phyloP scores from a whole-genome alignment of 345 rosid species.

The Eucalyptus pauciflora region DNA sequence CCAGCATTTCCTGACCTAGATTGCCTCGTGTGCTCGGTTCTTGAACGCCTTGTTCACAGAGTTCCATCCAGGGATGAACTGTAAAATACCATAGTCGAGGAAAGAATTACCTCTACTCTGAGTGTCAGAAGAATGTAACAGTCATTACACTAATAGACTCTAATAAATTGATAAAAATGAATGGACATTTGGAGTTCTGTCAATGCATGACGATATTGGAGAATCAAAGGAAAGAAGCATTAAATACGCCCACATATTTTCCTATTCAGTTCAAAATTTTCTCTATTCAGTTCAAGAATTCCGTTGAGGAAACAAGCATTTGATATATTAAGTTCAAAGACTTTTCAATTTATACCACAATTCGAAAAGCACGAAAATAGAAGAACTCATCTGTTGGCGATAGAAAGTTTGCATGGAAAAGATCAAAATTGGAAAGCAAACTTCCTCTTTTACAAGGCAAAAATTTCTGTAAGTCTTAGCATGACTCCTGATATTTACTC shows the following conservation, averaged over 20 bases:
- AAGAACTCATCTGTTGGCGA: neutral
- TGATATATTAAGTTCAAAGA: too few species aligned
- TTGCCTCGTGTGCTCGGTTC: slow-evolving; percentile 17
- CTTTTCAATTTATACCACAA: neutral
- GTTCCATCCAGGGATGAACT: slow-evolving; percentile 74
- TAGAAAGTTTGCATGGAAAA: neutral
- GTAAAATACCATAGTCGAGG: slow-evolving; percentile 1
- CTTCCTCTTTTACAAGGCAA: neutral
- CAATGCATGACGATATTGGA: neutral
- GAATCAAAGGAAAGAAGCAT: neutral
- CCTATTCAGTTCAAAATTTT: neutral
- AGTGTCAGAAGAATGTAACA: neutral
- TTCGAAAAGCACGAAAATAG: neutral
- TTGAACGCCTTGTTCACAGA: slow-evolving; percentile 15
- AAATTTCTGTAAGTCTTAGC: neutral
- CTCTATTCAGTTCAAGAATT: neutral
- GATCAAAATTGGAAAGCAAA: neutral
- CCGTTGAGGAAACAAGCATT: neutral
- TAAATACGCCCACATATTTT: neutral
- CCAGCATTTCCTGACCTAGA: slow-evolving; percentile 17
- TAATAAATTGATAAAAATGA: neutral
- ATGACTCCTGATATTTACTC: neutral
- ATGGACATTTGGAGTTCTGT: neutral
- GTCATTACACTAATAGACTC: neutral
- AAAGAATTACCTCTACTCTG: neutral